These are phyloP conservation scores for Aspergillus quadrilineatus DNA, from an alignment of 2,329 filamentous ascomycete species.

Conservation along the genomic window DNA sequence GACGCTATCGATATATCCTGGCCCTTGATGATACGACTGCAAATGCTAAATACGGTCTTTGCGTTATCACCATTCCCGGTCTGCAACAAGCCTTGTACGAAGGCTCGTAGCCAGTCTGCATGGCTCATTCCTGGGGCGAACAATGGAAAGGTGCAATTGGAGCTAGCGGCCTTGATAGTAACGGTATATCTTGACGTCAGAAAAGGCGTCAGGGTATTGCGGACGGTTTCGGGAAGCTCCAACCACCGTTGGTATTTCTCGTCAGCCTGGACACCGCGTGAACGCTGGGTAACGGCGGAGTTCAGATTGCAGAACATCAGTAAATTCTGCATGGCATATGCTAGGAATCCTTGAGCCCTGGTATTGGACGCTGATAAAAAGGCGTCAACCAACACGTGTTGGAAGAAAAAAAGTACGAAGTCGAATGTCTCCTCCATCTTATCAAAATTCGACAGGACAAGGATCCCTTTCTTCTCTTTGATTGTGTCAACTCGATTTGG, in stretches of 20 bases:
- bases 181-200: slow-evolving; percentile 79
- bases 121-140: slow-evolving; percentile 70
- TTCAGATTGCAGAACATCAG: slow-evolving; percentile 74
- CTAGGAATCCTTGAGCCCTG: slow-evolving; percentile 83
- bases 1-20: slow-evolving; percentile 83
- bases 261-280: slow-evolving; percentile 56
- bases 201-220: slow-evolving; percentile 84
- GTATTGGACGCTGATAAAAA: slow-evolving; percentile 90
- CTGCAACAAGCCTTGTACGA: slow-evolving; percentile 79
- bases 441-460: slow-evolving; percentile 85
- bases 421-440: slow-evolving; percentile 74
- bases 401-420: slow-evolving; percentile 81
- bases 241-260: slow-evolving; percentile 73
- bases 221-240: slow-evolving; percentile 70
- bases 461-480: slow-evolving; percentile 75
- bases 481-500: slow-evolving; percentile 82
- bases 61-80: slow-evolving; percentile 74
- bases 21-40: slow-evolving; percentile 77
- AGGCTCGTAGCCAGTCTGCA: slow-evolving; percentile 74
- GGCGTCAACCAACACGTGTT: slow-evolving; percentile 83
- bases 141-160: slow-evolving; percentile 70
- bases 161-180: slow-evolving; percentile 56
- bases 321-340: slow-evolving; percentile 91
- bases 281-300: slow-evolving; percentile 52
- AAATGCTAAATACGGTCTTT: slow-evolving; percentile 73